These are phyloP conservation scores for Cercis canadensis DNA, from an alignment of 306 rosid genomes.

Conservation along the genomic window DNA sequence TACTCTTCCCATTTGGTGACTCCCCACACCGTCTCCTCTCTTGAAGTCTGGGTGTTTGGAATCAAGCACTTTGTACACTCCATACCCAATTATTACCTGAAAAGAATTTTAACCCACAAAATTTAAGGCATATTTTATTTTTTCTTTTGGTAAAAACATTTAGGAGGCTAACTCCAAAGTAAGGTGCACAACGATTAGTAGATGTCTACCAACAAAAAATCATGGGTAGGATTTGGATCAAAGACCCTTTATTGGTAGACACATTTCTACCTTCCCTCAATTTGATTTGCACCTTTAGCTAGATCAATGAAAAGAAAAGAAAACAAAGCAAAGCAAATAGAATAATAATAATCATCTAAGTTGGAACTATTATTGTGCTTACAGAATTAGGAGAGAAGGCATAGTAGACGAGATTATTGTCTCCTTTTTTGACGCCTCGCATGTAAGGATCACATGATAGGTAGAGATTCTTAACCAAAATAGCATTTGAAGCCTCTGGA, in stretches of 20 bases:
- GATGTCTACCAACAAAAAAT: too few species aligned
- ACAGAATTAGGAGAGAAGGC: conserved; percentile 55
- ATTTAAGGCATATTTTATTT: too few species aligned
- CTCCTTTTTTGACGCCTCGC: conserved; percentile 40
- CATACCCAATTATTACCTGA: conserved; percentile 50
- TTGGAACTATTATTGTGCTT: neutral
- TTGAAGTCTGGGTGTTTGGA: conserved; percentile 46
- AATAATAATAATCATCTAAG: too few species aligned
- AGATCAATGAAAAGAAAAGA: too few species aligned
- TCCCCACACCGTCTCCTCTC: conserved; percentile 50
- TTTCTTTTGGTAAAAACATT: too few species aligned
- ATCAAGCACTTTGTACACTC: conserved; percentile 51
- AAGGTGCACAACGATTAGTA: too few species aligned
- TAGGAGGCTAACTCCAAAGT: too few species aligned
- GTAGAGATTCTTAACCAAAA: conserved; percentile 66
- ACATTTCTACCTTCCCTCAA: too few species aligned
- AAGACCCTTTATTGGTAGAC: too few species aligned
- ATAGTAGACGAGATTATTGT: neutral
- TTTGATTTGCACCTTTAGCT: too few species aligned
- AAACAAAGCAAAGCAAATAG: too few species aligned
- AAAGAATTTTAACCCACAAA: neutral
- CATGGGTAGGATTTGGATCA: too few species aligned
- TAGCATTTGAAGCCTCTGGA: conserved; percentile 41
- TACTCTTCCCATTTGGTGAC: conserved; percentile 57
- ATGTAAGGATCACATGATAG: conserved; percentile 76